Base-by-base conservation (phyloP, 306 rosid species). In the Dicorynia guianensis region DNA sequence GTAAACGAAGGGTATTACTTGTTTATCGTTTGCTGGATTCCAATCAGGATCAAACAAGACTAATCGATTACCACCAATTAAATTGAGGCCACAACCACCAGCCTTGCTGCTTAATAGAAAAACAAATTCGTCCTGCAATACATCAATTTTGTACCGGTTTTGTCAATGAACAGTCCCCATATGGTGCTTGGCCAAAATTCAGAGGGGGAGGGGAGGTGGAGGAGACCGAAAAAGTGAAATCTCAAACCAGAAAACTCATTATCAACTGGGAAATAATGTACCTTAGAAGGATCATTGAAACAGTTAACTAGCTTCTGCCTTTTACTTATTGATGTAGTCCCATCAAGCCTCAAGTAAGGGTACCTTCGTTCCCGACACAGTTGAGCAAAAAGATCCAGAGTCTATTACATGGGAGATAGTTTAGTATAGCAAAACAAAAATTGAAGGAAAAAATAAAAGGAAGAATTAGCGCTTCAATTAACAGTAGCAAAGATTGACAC, bases 101-200 rank as follows among this genome's bases (percentile, higher is more conserved):
- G 98, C 98, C 90, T 94, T 94, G 85, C 98, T 94, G 90, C 98
- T 94, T 66, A 94, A 83, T 62, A 94, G 97, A 88, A 94, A 94
- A 76, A 79, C 93, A 80, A 94, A 94, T 76, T 94, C 92, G 42
- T 90, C 98, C 98, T 94, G 91, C 87, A 78, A 77, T 48, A 62
- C 56, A 49, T 39, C 57, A 74, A 44, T 49, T 56, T 60, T 14
- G 47, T 52, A 25, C 30, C 30, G 30, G 30, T 79, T 64, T 61
- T 47, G 56, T 47, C 11, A 49, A 63, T 69, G 36, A 25, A 67
- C 18, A 48, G 40, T 65, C 11, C 11, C 6, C 48, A 59, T n/a
- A 47, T 36, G 63, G 59, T 55, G 58, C 74, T 10, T 17, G 19
- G 44, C 18, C 62, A 76, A 43, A 66, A 64, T 47, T 43, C 47